Evolutionary conservation across 2,329 filamentous ascomycete species (phyloP), one percentile per base, ranked within the genome.

Genomic region (Biscogniauxia mediterranea): DNA sequence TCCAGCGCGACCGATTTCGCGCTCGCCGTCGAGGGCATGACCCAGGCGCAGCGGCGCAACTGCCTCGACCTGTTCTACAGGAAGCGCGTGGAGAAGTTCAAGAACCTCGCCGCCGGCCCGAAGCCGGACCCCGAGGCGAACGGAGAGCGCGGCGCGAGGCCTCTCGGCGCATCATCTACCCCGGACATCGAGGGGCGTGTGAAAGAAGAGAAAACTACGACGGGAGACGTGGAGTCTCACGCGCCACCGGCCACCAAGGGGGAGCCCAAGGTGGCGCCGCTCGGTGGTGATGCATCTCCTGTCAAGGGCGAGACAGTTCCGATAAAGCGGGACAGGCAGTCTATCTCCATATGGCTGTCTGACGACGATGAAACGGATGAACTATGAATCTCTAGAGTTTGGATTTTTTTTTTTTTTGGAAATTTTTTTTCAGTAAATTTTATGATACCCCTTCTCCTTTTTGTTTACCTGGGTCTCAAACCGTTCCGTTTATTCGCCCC

Each of bases 1-100:
- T 79, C 83, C 1, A 89, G 85, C 72, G 88, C 89, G 1, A 90
- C 87, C 0, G 90, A 95, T 63, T 98, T 98, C 81, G 95, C 93
- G 3, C 79, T 97, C 46, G 87, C 93, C 15, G 93, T 98, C 2
- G 95, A 98, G 76, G 85, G 88, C 15, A 96, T 93, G 91, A 96
- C 91, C 53, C 91, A 94, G 74, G 91, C 90, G 70, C 84, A 95
- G 77, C 80, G 94, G 70, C 83, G 90, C 63, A 87, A 89, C 66
- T 93, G 87, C 74, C 79, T 98, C 25, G 90, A 96, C 60, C 80
- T 79, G 2, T 98, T 97, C 75, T 98, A 98, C 79, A 78, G 80
- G 64, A 81, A 81, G 67, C 81, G 93, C 65, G 83, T 86, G 71
- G 82, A 83, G 62, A 79, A 78, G 67, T 58, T 87, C 23, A 70